Base-by-base conservation (phyloP, 768 basidiomycete species). In the Leccinum disarticulatum region DNA sequence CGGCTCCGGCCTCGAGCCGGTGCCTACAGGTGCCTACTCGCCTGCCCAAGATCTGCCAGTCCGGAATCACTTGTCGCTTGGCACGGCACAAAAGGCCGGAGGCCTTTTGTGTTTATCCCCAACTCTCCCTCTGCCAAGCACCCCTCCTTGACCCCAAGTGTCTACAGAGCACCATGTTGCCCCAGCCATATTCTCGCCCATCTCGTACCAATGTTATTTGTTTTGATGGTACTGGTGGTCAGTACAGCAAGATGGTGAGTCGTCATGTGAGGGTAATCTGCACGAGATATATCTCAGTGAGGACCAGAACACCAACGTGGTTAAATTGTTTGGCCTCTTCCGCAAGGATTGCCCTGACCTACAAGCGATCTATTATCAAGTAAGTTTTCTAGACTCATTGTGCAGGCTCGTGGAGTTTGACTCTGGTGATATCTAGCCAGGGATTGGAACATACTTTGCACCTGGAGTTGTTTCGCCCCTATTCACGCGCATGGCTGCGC, bases 311-410 rank as follows among this genome's bases (percentile, higher is more conserved):
- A 85, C 89, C 10, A 90, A 90, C 57, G 80, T 89, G 36, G 85
- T 88, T 56, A 85, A 84, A 66, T 77, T 94, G 47, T 90, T 88
- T 72, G 76, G 81, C 6, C 74, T 92, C 30, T 78, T 93, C 36
- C 80, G 81, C 74, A 89, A 85, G 69, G 84, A 81, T 35, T 28
- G 49, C 31, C 75, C 77, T n/a, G 76, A 80, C 25, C 65, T 80
- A 52, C 87, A 88, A 62, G 69, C 88, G 1, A 77, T 77, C 65
- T 91, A 90, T 69, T 93, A 93, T 67, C 91, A 92, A 74, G 87
- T 86, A 49, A 31, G 70, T 54, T 36, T 63, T 6, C 43, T 17
- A 28, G n/a, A 54, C 61, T 22, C 41, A 1, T 31, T 17, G 8
- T 31, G 25, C 25, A 5, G 25, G 7, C 7, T 22, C 17, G 22